Evolutionary conservation across 2,329 filamentous ascomycete genomes (phyloP), one percentile per base, ranked within the genome.

Genomic region (Scedosporium minutisporum): DNA sequence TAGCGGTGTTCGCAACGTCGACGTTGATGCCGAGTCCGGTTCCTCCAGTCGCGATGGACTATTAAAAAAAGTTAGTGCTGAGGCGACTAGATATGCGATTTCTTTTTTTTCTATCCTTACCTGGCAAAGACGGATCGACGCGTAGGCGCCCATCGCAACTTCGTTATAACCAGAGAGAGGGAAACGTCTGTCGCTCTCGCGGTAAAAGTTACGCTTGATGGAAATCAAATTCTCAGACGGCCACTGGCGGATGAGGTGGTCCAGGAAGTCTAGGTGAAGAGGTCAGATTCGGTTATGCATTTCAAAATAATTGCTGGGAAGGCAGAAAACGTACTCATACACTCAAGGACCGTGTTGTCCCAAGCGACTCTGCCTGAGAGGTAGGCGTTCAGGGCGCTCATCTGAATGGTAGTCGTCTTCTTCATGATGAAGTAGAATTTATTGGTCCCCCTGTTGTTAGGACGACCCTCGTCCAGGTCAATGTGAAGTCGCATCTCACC

Each of bases 1-100:
- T 99, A 12, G 89, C 90, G 0, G 91, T 90, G 71, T 97, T 96
- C 63, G 93, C 88, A 33, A 96, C 89, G 69, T 99, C 93, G 10
- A 96, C 86, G 68, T 97, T 97, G 71, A 99, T 78, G 0, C 89
- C 85, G 5, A 97, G 80, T 7, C 84, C 85, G 27, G 84, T 82
- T 38, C 83, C 80, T 1, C 78, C 75, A 63, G 65, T 68, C 64
- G 68, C 73, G 69, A 72, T 76, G 64, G 69, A 72, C 70, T 82
- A 70, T n/a, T 64, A 42, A 38, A 16, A 58, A 14, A 16, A 6
- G 64, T 71, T 72, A 73, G 64, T 71, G 65, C 60, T 14, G 23
- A 38, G 51, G 60, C 6, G 10, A 42, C 5, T n/a, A 42, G n/a
- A 58, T 42, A 25, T 55, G 7, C 3, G 61, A 60, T 38, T 73